Percentiles rank a stretch among this genome's conserved stretches.
Evolutionary conservation across 1,284 basidiomycete genomes (phyloP).

Genomic region (Apiotrichum domesticum): DNA sequence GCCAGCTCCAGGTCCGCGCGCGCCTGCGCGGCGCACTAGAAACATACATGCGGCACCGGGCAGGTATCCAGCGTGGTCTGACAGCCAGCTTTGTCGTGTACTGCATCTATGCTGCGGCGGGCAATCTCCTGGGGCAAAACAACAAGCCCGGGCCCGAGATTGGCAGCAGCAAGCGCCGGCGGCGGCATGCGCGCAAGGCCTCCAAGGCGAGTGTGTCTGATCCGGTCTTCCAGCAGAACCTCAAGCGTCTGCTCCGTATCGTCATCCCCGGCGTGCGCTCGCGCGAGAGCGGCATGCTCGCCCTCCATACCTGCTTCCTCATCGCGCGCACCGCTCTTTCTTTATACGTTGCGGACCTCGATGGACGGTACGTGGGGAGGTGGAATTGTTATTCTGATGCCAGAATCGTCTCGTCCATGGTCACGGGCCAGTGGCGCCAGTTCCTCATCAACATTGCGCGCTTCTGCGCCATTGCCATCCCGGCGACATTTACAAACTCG

Average conservation of each 20-base stretch:
- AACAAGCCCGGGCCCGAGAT: constrained; percentile 8
- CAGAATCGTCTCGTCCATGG: constrained; percentile 90
- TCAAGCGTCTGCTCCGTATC: constrained; percentile 72
- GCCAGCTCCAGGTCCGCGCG: not conserved
- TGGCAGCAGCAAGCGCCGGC: constrained; percentile 5
- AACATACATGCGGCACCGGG: constrained; percentile 59
- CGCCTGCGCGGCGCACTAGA: constrained; percentile 18
- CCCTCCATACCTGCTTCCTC: constrained; percentile 81
- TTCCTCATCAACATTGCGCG: constrained; percentile 80
- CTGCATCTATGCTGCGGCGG: constrained; percentile 33
- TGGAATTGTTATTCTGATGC: not conserved
- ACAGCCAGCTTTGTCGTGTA: constrained; percentile 48
- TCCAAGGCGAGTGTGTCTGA: constrained; percentile 49
- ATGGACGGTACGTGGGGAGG: constrained; percentile 61
- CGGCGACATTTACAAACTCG: constrained; percentile 93
- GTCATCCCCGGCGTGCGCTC: constrained; percentile 80
- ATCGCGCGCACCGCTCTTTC: constrained; percentile 84
- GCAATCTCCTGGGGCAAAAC: constrained; percentile 27
- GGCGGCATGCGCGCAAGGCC: constrained; percentile 9
- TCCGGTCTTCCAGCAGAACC: constrained; percentile 76
- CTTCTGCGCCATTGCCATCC: constrained; percentile 91
- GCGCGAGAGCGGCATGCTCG: constrained; percentile 77
- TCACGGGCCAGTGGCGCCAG: constrained; percentile 72
- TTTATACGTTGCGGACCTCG: constrained; percentile 90
- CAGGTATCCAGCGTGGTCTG: constrained; percentile 61